phyloP scores from a whole-genome alignment of 2,329 filamentous ascomycete genomes.

The Pseudogymnoascus sp. region DNA sequence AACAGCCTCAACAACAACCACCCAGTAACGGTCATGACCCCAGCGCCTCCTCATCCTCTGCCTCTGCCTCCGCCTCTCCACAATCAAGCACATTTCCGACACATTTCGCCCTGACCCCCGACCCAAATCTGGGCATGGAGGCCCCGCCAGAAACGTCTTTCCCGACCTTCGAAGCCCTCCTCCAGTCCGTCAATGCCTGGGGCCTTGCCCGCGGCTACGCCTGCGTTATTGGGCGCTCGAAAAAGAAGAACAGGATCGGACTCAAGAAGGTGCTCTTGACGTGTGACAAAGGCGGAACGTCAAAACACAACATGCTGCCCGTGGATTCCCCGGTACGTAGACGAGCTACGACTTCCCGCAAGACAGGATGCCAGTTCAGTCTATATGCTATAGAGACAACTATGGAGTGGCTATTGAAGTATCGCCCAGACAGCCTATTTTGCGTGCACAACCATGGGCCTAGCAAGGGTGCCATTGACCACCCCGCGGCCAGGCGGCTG shows the following conservation, averaged over 20 bases:
- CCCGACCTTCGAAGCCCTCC: constrained; percentile 56
- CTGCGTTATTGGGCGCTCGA: constrained; percentile 60
- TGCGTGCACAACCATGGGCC: constrained; percentile 58
- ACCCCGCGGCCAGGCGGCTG: constrained; percentile 58
- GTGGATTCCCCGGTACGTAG: constrained; percentile 43
- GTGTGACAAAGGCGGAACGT: constrained; percentile 60
- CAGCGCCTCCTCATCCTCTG: neutral
- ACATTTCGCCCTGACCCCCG: neutral
- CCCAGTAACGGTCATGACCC: constrained; percentile 13
- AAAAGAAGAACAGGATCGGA: constrained; percentile 56
- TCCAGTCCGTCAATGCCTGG: constrained; percentile 57
- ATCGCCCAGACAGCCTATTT: constrained; percentile 52
- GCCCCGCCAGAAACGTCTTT: constrained; percentile 56
- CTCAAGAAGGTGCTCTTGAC: constrained; percentile 62
- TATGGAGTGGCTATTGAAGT: constrained; percentile 60
- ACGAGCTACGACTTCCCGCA: constrained; percentile 59
- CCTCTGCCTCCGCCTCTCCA: neutral
- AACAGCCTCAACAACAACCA: constrained; percentile 25
- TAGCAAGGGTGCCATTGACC: constrained; percentile 59
- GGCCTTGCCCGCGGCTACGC: constrained; percentile 62
- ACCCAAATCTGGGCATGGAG: neutral
- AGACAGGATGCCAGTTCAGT: constrained; percentile 63
- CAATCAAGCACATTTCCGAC: neutral
- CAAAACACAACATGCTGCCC: constrained; percentile 41
- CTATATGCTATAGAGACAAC: constrained; percentile 63